Base-by-base conservation (phyloP, 140 eudicot genomes). In the Erigeron philadelphicus region DNA sequence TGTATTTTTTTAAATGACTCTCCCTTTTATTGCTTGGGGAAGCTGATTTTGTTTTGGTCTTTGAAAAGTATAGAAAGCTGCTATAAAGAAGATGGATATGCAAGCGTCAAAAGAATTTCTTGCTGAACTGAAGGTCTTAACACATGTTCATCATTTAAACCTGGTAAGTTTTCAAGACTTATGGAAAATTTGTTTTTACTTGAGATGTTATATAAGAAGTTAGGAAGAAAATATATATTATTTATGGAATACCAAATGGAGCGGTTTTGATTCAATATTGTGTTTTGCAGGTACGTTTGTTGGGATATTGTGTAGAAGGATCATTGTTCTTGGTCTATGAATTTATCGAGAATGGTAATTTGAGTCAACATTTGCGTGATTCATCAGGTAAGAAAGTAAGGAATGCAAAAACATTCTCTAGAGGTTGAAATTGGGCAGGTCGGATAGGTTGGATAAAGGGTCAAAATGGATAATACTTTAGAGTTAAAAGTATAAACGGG, bases 81-180 rank as follows among this genome's bases (percentile, higher is more conserved):
- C 96, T 42, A 92, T 92, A 35, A 92, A 92, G 87, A 86, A 84
- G 80, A 88, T 92, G 96, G 95, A 92, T 64, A 84, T 88, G 96
- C 88, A 92, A 80, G 98, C 96, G 16, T 78, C 93, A 38, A 88
- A 80, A 62, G 98, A 89, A 44, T 92, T 92, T 75, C 95, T 92
- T 21, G 96, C 98, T 25, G 98, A 92, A 66, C 54, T 92, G 71
- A 86, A 89, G 79, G 96, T 92, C 61, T 76, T 92, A 76, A 83
- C 98, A 46, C 92, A 83, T 75, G 98, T 92, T 81, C 96, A 92
- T 80, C 98, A 92, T 72, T 78, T 86, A 79, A 92, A 92, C 89
- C 66, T 89, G 95, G 98, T 92, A 78, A 62, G 19, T 42, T 25
- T 57, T 40, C 52, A 9, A 35, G 25, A 61, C 38, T 40, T 61